These are phyloP conservation scores for Paramecium pentaurelia DNA, from an alignment of 73 alveolate genomes.

Conservation along the genomic window DNA sequence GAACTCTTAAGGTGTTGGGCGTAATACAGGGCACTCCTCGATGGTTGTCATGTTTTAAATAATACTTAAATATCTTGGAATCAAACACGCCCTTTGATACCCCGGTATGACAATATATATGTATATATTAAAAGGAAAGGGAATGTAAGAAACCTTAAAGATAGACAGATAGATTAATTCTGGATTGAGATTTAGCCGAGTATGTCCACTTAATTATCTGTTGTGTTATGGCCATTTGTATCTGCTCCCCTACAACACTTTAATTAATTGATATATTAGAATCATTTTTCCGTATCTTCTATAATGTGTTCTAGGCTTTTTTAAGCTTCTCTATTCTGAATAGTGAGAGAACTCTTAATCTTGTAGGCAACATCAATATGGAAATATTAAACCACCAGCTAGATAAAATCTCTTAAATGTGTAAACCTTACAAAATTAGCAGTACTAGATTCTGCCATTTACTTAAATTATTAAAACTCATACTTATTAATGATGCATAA, in stretches of 20 bases:
- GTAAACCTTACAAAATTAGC: not conserved
- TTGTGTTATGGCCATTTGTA: not conserved
- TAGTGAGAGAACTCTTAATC: not conserved
- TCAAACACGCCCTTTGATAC: not conserved
- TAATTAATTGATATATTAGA: not conserved
- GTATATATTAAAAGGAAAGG: not conserved
- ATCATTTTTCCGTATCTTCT: slow-evolving; percentile 4
- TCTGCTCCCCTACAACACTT: not conserved
- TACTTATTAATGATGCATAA: not conserved
- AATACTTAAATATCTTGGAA: not conserved
- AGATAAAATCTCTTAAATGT: not conserved
- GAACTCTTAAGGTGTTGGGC: slow-evolving; percentile 78
- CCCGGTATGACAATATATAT: not conserved
- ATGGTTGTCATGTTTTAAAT: slow-evolving; percentile 36
- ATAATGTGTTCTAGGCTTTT: not conserved
- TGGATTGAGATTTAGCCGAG: not conserved
- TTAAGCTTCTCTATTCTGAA: not conserved
- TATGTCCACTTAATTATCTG: not conserved
- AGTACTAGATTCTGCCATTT: not conserved
- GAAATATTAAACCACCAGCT: not conserved
- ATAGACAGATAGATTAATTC: not conserved
- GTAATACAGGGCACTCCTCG: slow-evolving; percentile 71
- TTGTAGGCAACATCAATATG: not conserved
- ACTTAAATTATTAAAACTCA: not conserved
- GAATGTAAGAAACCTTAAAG: not conserved